Percentiles rank a stretch among this genome's conserved stretches.
phyloP scores from a whole-genome alignment of 176 grass and related monocot genomes.

The Rhynchospora breviuscula region DNA sequence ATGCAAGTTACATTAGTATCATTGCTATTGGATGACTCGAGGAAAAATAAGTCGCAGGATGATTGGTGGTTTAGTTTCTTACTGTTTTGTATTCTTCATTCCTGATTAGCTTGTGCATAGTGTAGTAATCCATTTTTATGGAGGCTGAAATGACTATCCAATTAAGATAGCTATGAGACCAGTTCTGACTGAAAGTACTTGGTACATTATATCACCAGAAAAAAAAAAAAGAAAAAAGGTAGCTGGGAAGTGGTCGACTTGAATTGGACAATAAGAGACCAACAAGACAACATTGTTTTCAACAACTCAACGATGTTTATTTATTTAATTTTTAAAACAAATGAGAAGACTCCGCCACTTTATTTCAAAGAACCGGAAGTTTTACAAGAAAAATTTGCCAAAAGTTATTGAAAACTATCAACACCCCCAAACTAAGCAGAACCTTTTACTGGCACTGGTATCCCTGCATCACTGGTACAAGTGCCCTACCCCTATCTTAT shows the following conservation, averaged over 20 bases:
- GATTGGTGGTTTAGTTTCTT: neutral
- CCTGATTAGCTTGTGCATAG: neutral
- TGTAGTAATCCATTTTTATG: neutral
- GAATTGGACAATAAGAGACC: neutral
- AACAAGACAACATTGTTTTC: neutral
- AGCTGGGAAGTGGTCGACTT: neutral
- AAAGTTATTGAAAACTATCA: no score
- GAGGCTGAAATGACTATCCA: neutral
- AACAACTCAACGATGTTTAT: neutral
- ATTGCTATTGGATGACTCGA: constrained; percentile 3
- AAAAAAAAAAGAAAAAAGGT: neutral
- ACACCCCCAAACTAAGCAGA: no score
- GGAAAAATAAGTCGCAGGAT: neutral
- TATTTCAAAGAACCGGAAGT: no score
- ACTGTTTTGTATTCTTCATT: constrained; percentile 8
- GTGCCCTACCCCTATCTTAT: no score
- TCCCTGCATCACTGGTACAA: no score
- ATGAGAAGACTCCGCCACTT: no score
- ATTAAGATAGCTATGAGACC: neutral
- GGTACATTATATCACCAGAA: no score
- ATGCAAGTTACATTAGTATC: neutral
- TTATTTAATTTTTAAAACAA: no score
- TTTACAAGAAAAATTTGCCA: no score
- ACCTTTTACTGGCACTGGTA: no score
- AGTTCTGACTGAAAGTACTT: neutral